A percentile compares a stretch with the other conserved stretches of the same genome.
Evolutionary conservation across 106 monocot genomes (phyloP).

Genomic region (Dendrobium chrysotoxum): DNA sequence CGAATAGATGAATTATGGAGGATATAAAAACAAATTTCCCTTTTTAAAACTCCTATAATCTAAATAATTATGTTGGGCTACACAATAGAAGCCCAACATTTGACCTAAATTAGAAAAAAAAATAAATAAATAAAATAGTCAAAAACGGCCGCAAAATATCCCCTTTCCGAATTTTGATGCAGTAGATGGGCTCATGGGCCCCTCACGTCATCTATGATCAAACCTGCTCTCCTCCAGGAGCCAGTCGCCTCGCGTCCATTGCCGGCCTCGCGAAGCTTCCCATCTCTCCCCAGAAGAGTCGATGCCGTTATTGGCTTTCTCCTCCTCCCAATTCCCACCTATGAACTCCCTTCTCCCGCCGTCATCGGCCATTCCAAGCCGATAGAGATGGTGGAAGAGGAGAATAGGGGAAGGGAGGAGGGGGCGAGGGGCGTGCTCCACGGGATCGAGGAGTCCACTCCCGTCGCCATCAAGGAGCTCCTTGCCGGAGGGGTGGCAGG

Average conservation of each 20-base stretch:
- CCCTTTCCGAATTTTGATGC: no score
- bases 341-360: not conserved
- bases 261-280: not conserved
- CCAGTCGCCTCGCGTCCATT: not conserved
- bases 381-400: not conserved
- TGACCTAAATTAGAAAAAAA: no score
- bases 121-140: no score
- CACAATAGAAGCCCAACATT: no score
- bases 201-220: no score
- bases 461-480: slow-evolving; percentile 67
- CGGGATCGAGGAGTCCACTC: slow-evolving; percentile 33
- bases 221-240: not conserved
- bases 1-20: no score
- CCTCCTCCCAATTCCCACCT: not conserved
- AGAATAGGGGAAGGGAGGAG: slow-evolving; percentile 2
- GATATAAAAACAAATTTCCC: no score
- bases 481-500: slow-evolving; percentile 86
- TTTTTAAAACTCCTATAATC: no score
- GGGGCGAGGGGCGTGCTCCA: slow-evolving; percentile 7
- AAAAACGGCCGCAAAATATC: no score
- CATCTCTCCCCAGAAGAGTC: not conserved
- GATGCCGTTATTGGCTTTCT: slow-evolving; percentile 3
- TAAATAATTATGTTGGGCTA: no score
- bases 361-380: not conserved
- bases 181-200: no score